Evolutionary conservation across 352 stramenopile species (phyloP), one percentile per base, ranked within the genome.

Genomic region (Phytophthora capsici): DNA sequence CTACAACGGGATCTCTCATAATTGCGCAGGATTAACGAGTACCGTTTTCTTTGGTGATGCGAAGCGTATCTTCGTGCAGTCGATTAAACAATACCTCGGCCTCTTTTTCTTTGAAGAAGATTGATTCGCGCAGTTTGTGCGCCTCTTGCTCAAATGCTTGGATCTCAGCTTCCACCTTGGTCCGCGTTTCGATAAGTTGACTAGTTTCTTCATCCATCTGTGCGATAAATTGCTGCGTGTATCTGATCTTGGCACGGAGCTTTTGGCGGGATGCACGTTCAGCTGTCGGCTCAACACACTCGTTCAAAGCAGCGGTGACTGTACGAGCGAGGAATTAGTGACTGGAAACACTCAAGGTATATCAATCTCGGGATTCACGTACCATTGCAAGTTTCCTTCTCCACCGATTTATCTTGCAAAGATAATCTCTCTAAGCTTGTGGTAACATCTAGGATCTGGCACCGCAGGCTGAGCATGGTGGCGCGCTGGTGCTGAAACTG

Each of bases 31-130:
- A 20, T 22, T 14, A 40, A 32, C 2, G 17, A 49, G 34, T 65
- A 87, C 78, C 75, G 41, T 79, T 87, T 51, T 80, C 68, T 58
- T 58, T 54, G 40, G 69, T 47, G 22, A 85, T 17, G 22, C 68
- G 34, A 5, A 47, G 44, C 13, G 69, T 78, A 9, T 85, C 71
- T 12, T 80, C 57, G 9, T 63, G 66, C 26, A 84, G 32, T 17
- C 71, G 71, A 41, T 47, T 36, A 37, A 77, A 73, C 20, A 76
- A 37, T 20, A 73, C 19, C 6, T 73, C 53, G 4, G 44, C 34
- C 47, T 85, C 75, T 20, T 80, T 77, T 53, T 80, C 71, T 55
- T 87, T 80, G 3, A 45, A 43, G 8, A 63, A 65, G 14, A 87
- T 47, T 3, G 60, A 66, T 12, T 73, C 63, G 4, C 63, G 63